These are phyloP conservation scores for Solanum hybrid DNA, from an alignment of 305 asterid genomes.

Conservation along the genomic window DNA sequence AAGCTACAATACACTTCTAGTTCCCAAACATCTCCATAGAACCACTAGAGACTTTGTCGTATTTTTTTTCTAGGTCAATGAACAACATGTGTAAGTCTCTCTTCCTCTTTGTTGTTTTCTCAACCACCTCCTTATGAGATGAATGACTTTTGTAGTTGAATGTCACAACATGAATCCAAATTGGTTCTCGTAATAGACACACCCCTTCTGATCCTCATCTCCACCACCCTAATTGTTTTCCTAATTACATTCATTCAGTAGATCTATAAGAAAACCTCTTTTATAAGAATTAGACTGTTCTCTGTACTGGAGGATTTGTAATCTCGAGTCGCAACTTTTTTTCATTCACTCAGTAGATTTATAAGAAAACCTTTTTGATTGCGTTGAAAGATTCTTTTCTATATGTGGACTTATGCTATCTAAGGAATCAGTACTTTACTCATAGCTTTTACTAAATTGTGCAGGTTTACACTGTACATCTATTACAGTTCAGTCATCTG, in stretches of 20 bases:
- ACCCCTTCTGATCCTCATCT: neutral
- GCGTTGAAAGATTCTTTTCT: neutral
- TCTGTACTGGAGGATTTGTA: neutral
- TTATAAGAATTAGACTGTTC: neutral
- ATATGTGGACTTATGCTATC: neutral
- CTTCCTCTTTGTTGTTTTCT: neutral
- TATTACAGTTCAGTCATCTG: constrained; percentile 45
- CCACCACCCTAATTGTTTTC: neutral
- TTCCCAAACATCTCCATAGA: neutral
- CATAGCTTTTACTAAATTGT: constrained; percentile 11
- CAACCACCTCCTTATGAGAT: neutral
- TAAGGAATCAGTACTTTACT: constrained; percentile 3
- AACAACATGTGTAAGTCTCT: neutral
- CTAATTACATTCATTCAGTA: neutral
- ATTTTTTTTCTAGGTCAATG: neutral
- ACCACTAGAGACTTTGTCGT: neutral
- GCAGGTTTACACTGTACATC: constrained; percentile 57
- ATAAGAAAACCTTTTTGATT: neutral
- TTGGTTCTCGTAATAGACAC: neutral
- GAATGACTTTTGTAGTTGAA: neutral
- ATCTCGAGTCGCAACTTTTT: neutral
- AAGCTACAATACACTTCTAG: neutral
- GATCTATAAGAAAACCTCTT: neutral
- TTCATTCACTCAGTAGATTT: neutral
- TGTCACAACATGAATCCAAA: neutral